These are phyloP conservation scores for Oryza brachyantha DNA, from an alignment of 176 grass and related monocot species.

Conservation along the genomic window DNA sequence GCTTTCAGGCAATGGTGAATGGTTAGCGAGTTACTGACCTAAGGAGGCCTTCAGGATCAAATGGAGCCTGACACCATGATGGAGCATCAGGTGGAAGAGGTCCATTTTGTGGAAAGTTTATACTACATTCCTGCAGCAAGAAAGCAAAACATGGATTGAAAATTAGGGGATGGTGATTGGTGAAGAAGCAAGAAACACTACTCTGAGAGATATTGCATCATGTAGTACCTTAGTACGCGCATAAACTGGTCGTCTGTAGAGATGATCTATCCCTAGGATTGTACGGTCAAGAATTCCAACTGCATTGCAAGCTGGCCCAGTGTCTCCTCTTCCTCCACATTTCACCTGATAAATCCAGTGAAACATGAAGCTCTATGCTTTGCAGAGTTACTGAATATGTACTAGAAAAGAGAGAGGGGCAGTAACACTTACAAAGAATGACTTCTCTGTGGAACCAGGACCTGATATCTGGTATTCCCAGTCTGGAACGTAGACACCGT, in stretches of 20 bases:
- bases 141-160: neutral
- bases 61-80: conserved; percentile 69
- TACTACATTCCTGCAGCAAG: conserved; percentile 35
- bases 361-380: neutral
- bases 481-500: conserved; percentile 52
- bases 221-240: conserved; percentile 33
- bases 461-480: conserved; percentile 44
- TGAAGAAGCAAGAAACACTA: neutral
- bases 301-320: conserved; percentile 58
- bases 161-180: conserved; percentile 2
- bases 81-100: conserved; percentile 41
- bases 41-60: conserved; percentile 65
- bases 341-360: conserved; percentile 36
- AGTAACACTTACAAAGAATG: conserved; percentile 19
- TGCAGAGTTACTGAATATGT: neutral
- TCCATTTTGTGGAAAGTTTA: conserved; percentile 35
- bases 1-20: neutral
- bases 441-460: conserved; percentile 16
- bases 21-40: conserved; percentile 37
- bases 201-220: neutral
- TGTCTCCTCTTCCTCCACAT: conserved; percentile 69
- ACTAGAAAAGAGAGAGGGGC: neutral
- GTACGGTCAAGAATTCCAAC: conserved; percentile 58
- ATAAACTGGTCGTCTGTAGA: conserved; percentile 55
- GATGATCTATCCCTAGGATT: conserved; percentile 54